Evolutionary conservation across 352 stramenopile genomes (phyloP).

Genomic region (Globisporangium iwayamae): DNA sequence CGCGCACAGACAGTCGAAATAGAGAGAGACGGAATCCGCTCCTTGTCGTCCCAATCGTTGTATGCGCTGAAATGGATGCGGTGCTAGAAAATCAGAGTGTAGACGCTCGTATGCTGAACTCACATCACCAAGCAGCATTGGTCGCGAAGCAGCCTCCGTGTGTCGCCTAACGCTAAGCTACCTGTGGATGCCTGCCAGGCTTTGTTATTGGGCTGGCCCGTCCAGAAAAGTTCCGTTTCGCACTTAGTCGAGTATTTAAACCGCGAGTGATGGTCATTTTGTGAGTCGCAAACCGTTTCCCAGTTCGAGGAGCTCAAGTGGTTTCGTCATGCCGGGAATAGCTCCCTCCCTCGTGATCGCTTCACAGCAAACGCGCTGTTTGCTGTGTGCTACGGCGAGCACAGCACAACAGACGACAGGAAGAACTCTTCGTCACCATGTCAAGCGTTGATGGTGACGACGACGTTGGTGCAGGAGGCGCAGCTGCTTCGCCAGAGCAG

Average conservation of each 20-base stretch:
- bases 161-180: too few species aligned
- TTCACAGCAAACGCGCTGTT: not conserved
- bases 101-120: not conserved
- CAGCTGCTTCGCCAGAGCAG: not conserved
- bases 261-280: not conserved
- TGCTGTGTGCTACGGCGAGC: too few species aligned
- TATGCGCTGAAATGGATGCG: not conserved
- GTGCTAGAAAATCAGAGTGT: not conserved
- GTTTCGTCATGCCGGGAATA: slow-evolving; percentile 4
- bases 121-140: not conserved
- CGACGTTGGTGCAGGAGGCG: not conserved
- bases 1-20: too few species aligned
- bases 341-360: not conserved
- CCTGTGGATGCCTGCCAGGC: too few species aligned
- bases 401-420: not conserved
- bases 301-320: not conserved
- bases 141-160: not conserved
- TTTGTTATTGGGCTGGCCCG: not conserved
- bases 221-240: slow-evolving; percentile 5
- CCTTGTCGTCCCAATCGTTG: not conserved
- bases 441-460: slow-evolving; percentile 7
- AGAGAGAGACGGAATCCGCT: too few species aligned
- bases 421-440: slow-evolving; percentile 6
- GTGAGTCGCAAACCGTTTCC: not conserved
- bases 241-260: not conserved